Percentiles rank a stretch among this genome's conserved stretches.
These are phyloP conservation scores for Talaromyces sp. DNA, from an alignment of 2,329 filamentous ascomycete genomes.

Conservation along the genomic window DNA sequence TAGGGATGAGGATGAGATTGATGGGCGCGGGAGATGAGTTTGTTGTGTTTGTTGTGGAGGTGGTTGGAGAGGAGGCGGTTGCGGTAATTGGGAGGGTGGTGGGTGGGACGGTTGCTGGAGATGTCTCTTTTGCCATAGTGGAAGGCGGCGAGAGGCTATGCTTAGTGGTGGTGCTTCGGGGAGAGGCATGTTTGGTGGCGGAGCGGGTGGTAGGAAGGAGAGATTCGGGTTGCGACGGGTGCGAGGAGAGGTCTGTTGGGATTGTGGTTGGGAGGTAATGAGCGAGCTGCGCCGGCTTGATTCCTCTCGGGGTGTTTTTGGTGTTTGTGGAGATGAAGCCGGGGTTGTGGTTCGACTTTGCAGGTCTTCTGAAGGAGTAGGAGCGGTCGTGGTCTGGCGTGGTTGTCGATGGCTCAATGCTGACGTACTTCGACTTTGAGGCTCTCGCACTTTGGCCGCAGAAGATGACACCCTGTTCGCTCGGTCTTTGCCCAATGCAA, in stretches of 20 bases:
- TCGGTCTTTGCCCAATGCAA: constrained; percentile 9
- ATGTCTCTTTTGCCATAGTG: constrained; percentile 9
- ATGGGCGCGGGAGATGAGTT: constrained; percentile 9
- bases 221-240: constrained; percentile 23
- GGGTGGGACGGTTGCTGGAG: background rate
- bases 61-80: background rate
- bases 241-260: constrained; percentile 13
- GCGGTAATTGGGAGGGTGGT: constrained; percentile 1
- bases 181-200: constrained; percentile 27
- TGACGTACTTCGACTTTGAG: background rate
- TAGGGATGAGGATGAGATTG: background rate
- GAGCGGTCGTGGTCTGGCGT: background rate
- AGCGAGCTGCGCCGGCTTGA: constrained; percentile 13
- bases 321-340: constrained; percentile 3
- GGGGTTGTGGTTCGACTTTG: constrained; percentile 6
- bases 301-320: constrained; percentile 6
- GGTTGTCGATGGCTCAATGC: background rate
- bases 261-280: background rate
- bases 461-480: background rate
- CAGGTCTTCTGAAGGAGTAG: background rate
- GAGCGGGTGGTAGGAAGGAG: constrained; percentile 24
- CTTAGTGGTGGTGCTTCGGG: constrained; percentile 23
- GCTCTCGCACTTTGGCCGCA: background rate
- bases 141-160: constrained; percentile 7
- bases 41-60: background rate